Evolutionary conservation across 768 basidiomycete species (phyloP).

Genomic region (Podaxis sp.): DNA sequence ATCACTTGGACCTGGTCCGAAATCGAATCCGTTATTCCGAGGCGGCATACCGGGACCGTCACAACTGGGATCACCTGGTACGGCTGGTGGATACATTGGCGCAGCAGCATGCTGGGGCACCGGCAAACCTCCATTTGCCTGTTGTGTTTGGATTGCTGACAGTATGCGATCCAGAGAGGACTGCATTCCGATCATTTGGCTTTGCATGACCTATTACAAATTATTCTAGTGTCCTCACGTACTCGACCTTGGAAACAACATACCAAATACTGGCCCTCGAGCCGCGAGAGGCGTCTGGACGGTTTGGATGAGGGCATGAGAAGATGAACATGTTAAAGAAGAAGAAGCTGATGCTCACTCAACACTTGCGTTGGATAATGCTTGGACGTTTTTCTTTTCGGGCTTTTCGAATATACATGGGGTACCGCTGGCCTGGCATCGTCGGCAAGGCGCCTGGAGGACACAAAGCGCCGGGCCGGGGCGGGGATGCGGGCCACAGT

Average conservation of each 20-base stretch:
- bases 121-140: slow-evolving; percentile 30
- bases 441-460: slow-evolving; percentile 82
- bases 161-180: slow-evolving; percentile 85
- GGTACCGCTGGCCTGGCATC: slow-evolving; percentile 80
- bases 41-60: slow-evolving; percentile 33
- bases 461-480: slow-evolving; percentile 64
- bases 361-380: slow-evolving; percentile 61
- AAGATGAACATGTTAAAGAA: slow-evolving; percentile 2
- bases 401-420: slow-evolving; percentile 89
- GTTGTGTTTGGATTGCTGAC: slow-evolving; percentile 55
- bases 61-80: slow-evolving; percentile 16
- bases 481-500: slow-evolving; percentile 68
- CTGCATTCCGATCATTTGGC: slow-evolving; percentile 95
- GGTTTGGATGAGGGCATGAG: slow-evolving; percentile 24
- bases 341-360: slow-evolving; percentile 52
- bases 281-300: slow-evolving; percentile 72
- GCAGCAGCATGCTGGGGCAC: slow-evolving; percentile 31
- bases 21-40: slow-evolving; percentile 41
- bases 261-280: slow-evolving; percentile 87
- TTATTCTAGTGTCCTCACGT: neutral
- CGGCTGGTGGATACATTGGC: slow-evolving; percentile 30
- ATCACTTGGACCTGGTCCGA: slow-evolving; percentile 30
- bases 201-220: slow-evolving; percentile 73
- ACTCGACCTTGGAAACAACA: slow-evolving; percentile 19
- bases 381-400: slow-evolving; percentile 75